Conservation (phyloP, 1,284 basidiomycete species). For the Garcileccinum viscosum region DNA sequence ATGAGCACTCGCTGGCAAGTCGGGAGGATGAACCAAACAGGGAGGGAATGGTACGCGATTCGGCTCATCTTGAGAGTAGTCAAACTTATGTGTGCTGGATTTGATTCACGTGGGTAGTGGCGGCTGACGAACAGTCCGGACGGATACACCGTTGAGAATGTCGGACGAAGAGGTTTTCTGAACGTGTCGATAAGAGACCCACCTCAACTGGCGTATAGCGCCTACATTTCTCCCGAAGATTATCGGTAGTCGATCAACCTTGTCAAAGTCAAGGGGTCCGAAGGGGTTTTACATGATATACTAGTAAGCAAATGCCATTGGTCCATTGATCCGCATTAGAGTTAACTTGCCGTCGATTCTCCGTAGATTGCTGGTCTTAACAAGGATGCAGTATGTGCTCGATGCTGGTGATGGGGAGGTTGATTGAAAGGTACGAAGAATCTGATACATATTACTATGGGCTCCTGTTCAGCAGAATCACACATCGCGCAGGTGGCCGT, state of each 20-base stretch:
- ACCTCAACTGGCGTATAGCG: neutral
- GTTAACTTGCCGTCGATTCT: neutral
- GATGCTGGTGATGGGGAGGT: neutral
- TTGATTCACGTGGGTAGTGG: slow-evolving; percentile 8
- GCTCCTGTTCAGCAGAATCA: neutral
- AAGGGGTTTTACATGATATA: neutral
- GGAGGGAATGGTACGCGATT: slow-evolving; percentile 4
- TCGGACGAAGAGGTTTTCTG: neutral
- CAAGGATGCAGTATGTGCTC: slow-evolving; percentile 5
- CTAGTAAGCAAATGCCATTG: slow-evolving; percentile 5
- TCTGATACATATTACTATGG: neutral
- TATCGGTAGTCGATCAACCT: slow-evolving; percentile 16
- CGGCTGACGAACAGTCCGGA: slow-evolving; percentile 1
- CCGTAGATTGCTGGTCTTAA: neutral
- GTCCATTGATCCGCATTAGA: neutral
- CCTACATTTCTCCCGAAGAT: neutral
- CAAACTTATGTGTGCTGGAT: neutral
- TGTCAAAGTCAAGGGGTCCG: neutral
- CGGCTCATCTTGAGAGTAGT: neutral
- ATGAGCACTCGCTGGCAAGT: neutral
- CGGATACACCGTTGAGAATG: slow-evolving; percentile 13
- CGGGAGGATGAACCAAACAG: neutral
- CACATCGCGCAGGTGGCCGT: neutral
- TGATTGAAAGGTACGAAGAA: slow-evolving; percentile 2
- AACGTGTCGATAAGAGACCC: neutral